Conservation (phyloP, 2,329 filamentous ascomycete genomes). For the Ophiostoma pallidulum region DNA sequence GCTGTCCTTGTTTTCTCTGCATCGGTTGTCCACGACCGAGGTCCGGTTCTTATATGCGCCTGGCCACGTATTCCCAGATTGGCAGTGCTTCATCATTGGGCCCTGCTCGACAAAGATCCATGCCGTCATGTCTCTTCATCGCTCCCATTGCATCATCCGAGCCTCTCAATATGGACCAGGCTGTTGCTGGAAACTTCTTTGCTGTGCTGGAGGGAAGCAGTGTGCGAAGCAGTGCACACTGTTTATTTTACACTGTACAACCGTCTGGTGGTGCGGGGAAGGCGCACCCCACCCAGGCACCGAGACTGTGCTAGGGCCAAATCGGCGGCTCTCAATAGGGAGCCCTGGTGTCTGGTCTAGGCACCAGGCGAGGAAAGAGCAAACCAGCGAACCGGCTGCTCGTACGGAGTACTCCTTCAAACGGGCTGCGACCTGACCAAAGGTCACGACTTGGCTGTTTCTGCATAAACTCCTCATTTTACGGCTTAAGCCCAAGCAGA, state of each 20-base stretch:
- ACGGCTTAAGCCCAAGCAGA: too few relatives aligned
- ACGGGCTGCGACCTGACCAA: too few relatives aligned
- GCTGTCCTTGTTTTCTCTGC: too few relatives aligned
- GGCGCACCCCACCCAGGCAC: background rate
- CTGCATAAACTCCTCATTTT: slow-evolving; percentile 9
- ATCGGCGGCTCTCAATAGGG: too few relatives aligned
- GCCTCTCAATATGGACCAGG: too few relatives aligned
- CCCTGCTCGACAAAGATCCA: background rate
- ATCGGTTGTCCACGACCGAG: too few relatives aligned
- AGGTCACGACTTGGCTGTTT: too few relatives aligned
- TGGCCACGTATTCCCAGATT: too few relatives aligned
- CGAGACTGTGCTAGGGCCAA: background rate
- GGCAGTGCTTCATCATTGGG: background rate
- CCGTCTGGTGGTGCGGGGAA: too few relatives aligned
- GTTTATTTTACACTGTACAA: background rate
- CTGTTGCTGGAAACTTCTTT: background rate
- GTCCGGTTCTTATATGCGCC: too few relatives aligned
- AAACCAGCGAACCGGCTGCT: background rate
- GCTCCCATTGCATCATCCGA: background rate
- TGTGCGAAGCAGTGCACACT: background rate
- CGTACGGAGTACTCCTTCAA: too few relatives aligned
- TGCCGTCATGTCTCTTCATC: slow-evolving; percentile 7
- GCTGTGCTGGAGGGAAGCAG: too few relatives aligned
- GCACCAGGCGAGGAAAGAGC: background rate
- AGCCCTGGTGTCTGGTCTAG: background rate